A percentile compares a stretch with the other conserved stretches of the same genome.
Conservation (phyloP, 768 basidiomycete species). For the Xerocomellus intermedius region DNA sequence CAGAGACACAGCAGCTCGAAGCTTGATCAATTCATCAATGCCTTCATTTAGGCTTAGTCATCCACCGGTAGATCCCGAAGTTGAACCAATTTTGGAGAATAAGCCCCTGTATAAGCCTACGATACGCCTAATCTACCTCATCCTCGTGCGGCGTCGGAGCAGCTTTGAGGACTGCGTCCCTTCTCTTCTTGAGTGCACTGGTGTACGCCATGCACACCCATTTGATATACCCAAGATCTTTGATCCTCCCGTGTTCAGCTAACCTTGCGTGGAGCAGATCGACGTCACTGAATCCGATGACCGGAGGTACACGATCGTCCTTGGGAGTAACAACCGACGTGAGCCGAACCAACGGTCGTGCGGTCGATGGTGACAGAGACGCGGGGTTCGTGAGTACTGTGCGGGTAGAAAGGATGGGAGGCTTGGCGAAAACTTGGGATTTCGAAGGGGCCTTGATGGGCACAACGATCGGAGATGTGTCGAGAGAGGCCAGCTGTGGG, state of each 20-base stretch:
- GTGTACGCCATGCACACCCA: conserved; percentile 75
- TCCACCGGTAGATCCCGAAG: conserved; percentile 15
- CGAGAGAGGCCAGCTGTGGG: neutral
- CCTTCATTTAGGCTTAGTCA: conserved; percentile 19
- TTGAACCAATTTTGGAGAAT: neutral
- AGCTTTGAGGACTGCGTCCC: conserved; percentile 40
- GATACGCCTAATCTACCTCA: conserved; percentile 8
- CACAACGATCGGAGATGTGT: neutral
- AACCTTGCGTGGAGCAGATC: conserved; percentile 75
- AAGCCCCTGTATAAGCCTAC: neutral
- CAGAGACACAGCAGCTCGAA: conserved; percentile 2
- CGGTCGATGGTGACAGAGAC: conserved; percentile 23
- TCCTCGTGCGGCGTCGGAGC: neutral
- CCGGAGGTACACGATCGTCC: conserved; percentile 79
- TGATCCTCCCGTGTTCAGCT: conserved; percentile 40
- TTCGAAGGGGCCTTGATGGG: neutral
- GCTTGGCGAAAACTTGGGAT: conserved; percentile 38
- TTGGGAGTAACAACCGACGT: conserved; percentile 55
- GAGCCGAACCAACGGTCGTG: conserved; percentile 70
- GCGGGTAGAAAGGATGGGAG: conserved; percentile 55
- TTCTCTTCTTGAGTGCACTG: conserved; percentile 59
- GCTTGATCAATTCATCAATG: conserved; percentile 9
- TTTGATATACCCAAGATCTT: conserved; percentile 65
- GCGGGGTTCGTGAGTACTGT: conserved; percentile 43
- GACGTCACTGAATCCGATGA: conserved; percentile 75